Evolutionary conservation across 805 yeast genomes (phyloP), one percentile per base, ranked within the genome.

Genomic region (Metschnikowia kofuensis): DNA sequence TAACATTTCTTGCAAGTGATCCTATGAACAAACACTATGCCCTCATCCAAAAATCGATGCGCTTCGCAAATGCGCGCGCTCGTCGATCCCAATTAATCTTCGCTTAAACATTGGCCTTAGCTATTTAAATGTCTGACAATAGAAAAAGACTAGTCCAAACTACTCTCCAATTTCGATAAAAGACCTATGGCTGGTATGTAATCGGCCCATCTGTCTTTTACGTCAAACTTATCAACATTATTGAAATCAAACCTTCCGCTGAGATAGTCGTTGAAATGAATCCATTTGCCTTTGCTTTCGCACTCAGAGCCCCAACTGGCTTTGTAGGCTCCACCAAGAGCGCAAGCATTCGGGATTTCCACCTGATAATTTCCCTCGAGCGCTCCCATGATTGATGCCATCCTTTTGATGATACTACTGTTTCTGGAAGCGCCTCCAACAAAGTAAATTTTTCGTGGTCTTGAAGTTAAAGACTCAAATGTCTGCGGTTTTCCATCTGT

Each of bases 371-470:
- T 82, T 1, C 91, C 94, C 32, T 71, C 63, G 1, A 73, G 67
- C 0, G 87, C 82, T 6, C 90, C 91, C 34, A 90, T 66, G 7
- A 90, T 82, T 11, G 83, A 72, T 10, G 90, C 82, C 72, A 87
- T 85, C 54, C 80, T 84, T 16, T 68, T 65, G 31, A 89, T 83
- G 45, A 90, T 85, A 28, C 89, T 78, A 16, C 62, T 53, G 63
- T 91, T 90, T 41, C 80, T 80, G 4, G 94, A 83, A 0, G 90
- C 89, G 12, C 97, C 97, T 8, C 97, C 97, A 38, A 90, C 97
- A 61, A 79, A 89, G 62, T 80, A 87, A 8, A 85, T 81, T 51
- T 81, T 81, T 46, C 82, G 77, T 7, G 97, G 96, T 42, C 78
- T 66, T 11, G 82, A 64, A 4, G 75, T 65, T 30, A 79, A 60